Evolutionary conservation across 495 filamentous ascomycete species (phyloP), one percentile per base, ranked within the genome.

Genomic region (Neurospora sp.): DNA sequence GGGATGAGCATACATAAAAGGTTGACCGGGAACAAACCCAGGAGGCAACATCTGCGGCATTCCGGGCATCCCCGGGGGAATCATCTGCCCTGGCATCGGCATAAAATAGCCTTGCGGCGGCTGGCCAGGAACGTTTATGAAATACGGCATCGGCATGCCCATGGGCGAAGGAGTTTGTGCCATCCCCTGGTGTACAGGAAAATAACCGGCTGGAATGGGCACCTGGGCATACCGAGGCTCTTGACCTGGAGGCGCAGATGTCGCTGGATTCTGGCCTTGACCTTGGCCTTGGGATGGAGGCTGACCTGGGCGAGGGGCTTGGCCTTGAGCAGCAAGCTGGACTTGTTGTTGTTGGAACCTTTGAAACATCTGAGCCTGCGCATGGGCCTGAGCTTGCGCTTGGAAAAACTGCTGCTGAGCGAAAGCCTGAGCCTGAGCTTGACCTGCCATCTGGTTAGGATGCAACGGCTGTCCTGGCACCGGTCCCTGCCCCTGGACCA

Each of bases 151-250:
- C 84, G 22, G 79, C 81, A 70, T 83, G 83, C 22, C 86, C 85
- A 53, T 82, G 78, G 3, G 53, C 3, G 53, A 65, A 31, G 53
- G 14, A 0, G 53, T 65, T 59, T 59, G 47, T 35, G 53, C 27
- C 53, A 65, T 35, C 22, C 53, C 53, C 8, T 65, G 53, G 22
- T 65, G 53, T 7, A 65, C 53, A 37, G 22, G 12, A 3, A 31
- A 74, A 73, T 86, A 86, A 35, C 81, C 81, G 6, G 74, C 75
- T 1, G 85, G 85, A n/a, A 86, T 86, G 14, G 85, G 85, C 0
- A 86, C 84, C 39, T 76, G 75, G 4, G 78, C 81, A 69, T 86
- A 86, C 38, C 82, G 78, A 1, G 79, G 84, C 59, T 86, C 84
- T 16, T 42, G 40, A 3, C 40, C 53, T 0, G 47, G 73, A 10